Conservation (phyloP, 306 rosid genomes). For the Cicer yamashitae region DNA sequence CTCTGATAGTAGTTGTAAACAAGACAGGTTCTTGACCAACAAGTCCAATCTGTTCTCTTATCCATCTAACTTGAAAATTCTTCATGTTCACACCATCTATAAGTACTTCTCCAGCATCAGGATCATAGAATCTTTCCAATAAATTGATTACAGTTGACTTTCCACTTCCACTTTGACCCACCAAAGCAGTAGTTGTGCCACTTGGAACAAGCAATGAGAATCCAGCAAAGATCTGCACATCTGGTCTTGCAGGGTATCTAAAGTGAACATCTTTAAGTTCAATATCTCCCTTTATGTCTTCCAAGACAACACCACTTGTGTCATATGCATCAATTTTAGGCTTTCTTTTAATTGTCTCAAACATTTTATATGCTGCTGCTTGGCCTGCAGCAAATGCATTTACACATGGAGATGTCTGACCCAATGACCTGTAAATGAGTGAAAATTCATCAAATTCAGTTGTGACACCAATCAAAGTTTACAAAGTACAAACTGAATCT, state of each 20-base stretch:
- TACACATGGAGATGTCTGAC: constrained; percentile 78
- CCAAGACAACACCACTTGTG: constrained; percentile 59
- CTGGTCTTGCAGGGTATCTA: constrained; percentile 82
- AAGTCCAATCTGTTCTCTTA: constrained; percentile 82
- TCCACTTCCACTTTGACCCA: constrained; percentile 97
- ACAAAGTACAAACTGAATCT: too few species aligned
- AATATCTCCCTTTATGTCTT: constrained; percentile 72
- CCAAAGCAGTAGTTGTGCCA: constrained; percentile 81
- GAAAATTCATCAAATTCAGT: constrained; percentile 12
- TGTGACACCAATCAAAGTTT: too few species aligned
- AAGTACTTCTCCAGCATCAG: constrained; percentile 78
- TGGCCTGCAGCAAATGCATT: constrained; percentile 86
- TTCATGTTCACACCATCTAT: constrained; percentile 78
- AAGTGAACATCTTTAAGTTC: constrained; percentile 81
- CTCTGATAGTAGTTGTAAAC: constrained; percentile 68
- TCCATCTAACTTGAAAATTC: constrained; percentile 64
- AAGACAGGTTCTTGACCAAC: constrained; percentile 88
- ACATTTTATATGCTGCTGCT: constrained; percentile 93
- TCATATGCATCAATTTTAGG: constrained; percentile 78
- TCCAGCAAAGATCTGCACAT: constrained; percentile 76
- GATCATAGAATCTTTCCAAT: constrained; percentile 89
- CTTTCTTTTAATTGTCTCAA: constrained; percentile 72
- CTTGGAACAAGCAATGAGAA: constrained; percentile 71
- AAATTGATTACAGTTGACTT: constrained; percentile 82
- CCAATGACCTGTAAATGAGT: constrained; percentile 61